These are phyloP conservation scores for Collybia nuda DNA, from an alignment of 768 basidiomycete species.

Conservation along the genomic window DNA sequence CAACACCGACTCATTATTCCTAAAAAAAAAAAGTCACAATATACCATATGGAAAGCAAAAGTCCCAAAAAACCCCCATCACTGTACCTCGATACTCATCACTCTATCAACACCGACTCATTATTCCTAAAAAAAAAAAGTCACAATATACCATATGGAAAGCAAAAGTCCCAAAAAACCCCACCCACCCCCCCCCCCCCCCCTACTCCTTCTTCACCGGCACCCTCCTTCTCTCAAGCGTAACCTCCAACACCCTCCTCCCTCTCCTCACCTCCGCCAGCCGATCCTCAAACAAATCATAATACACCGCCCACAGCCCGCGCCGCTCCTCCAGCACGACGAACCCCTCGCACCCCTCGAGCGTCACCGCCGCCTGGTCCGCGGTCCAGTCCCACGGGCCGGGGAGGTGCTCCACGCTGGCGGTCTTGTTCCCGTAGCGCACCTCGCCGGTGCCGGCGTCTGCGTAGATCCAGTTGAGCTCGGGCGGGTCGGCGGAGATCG, in stretches of 20 bases:
- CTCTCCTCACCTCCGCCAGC: constrained; percentile 11
- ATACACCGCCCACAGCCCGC: constrained; percentile 18
- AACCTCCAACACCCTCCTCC: constrained; percentile 17
- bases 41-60: too few relatives aligned
- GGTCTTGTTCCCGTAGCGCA: constrained; percentile 30
- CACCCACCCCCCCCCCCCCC: too few relatives aligned
- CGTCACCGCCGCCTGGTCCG: constrained; percentile 18
- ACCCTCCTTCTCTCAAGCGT: constrained; percentile 8
- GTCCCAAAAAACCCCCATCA: too few relatives aligned
- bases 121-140: too few relatives aligned
- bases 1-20: too few relatives aligned
- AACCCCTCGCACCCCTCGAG: constrained; percentile 25
- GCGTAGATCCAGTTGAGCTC: constrained; percentile 33
- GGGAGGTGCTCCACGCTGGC: constrained; percentile 22
- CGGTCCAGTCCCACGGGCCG: constrained; percentile 30
- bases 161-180: too few relatives aligned
- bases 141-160: too few relatives aligned
- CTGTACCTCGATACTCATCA: too few relatives aligned
- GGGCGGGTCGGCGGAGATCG: constrained; percentile 26
- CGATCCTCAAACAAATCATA: constrained; percentile 25
- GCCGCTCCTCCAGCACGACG: constrained; percentile 22
- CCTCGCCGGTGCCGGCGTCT: constrained; percentile 19
- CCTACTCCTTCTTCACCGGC: too few relatives aligned
- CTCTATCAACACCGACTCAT: too few relatives aligned
- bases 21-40: too few relatives aligned